Evolutionary conservation across 208 protist species (phyloP), one percentile per base, ranked within the genome.

Genomic region (Phytomonas sp.): DNA sequence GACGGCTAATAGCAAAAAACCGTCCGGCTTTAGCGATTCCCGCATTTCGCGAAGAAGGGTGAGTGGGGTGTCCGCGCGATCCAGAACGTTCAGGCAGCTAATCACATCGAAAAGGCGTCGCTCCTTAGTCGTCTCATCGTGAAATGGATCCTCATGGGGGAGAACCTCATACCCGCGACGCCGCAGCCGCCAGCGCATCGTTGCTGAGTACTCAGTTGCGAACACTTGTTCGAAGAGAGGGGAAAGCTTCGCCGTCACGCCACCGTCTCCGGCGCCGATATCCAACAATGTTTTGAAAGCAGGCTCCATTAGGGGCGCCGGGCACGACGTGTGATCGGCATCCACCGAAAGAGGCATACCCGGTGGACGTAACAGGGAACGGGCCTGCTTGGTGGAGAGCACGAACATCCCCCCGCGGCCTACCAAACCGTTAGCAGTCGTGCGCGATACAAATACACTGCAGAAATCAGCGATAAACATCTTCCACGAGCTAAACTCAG

Each of bases 221-320:
- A 69, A 81, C 17, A 95, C 82, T 26, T 66, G 63, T 23, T 40
- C 68, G 66, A 93, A 87, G 0, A 93, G 73, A 15, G 84, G 84
- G 40, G 71, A 70, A 40, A 95, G 67, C 60, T 76, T 66, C 4
- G 81, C 70, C 20, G 90, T 95, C 30, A 93, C 87, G 8, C 82
- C 85, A 28, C 90, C 90, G 56, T 95, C 85, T n/a, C 90, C 90
- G 43, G 90, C 87, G 29, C 90, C 90, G 63, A 95, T 83, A 56
- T 92, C 86, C 4, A 92, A 72, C 13, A 91, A 65, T 9, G 78
- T 65, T 17, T 59, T 74, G 68, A 79, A 86, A 30, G 34, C 51
- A 33, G 65, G 30, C n/a, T 9, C 26, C n/a, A n/a, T n/a, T n/a
- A n/a, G n/a, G n/a, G n/a, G n/a, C n/a, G n/a, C n/a, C n/a, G n/a